Conservation (phyloP, 2,329 filamentous ascomycete species). For the Clonostachys solani region DNA sequence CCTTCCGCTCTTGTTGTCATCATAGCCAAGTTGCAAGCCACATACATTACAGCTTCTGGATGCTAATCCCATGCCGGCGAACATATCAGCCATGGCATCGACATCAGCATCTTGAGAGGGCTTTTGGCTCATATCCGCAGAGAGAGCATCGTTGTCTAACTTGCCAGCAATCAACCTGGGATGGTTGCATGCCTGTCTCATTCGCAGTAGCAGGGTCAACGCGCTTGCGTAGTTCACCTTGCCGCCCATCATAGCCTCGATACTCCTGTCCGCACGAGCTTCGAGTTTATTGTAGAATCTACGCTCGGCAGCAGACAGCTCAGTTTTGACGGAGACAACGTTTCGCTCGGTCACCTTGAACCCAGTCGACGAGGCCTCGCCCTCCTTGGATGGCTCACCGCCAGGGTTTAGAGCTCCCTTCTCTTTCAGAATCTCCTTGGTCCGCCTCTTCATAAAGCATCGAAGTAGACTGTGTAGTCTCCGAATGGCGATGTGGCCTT, state of each 20-base stretch:
- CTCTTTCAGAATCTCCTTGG: conserved; percentile 92
- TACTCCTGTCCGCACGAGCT: conserved; percentile 76
- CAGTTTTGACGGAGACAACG: conserved; percentile 72
- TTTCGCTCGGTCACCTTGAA: conserved; percentile 94
- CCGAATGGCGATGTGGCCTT: conserved; percentile 83
- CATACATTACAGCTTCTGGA: conserved; percentile 82
- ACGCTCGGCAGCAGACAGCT: conserved; percentile 77
- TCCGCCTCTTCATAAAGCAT: conserved; percentile 98
- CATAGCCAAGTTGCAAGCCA: conserved; percentile 59
- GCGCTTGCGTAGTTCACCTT: conserved; percentile 89
- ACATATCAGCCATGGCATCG: conserved; percentile 79
- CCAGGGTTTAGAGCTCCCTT: conserved; percentile 78
- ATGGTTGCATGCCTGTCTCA: conserved; percentile 94
- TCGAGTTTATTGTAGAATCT: conserved; percentile 84
- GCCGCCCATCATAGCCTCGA: conserved; percentile 79
- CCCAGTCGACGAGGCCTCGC: conserved; percentile 50
- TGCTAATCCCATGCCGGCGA: conserved; percentile 76
- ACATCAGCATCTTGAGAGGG: conserved; percentile 54
- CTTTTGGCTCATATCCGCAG: conserved; percentile 54
- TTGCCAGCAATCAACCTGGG: conserved; percentile 83
- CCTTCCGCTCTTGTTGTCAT: conserved; percentile 31
- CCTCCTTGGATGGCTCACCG: conserved; percentile 54
- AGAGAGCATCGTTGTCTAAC: conserved; percentile 76
- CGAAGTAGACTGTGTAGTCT: conserved; percentile 80
- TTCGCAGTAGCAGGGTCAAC: conserved; percentile 81